Evolutionary conservation across 352 stramenopile genomes (phyloP).

Genomic region (Globisporangium canariense): DNA sequence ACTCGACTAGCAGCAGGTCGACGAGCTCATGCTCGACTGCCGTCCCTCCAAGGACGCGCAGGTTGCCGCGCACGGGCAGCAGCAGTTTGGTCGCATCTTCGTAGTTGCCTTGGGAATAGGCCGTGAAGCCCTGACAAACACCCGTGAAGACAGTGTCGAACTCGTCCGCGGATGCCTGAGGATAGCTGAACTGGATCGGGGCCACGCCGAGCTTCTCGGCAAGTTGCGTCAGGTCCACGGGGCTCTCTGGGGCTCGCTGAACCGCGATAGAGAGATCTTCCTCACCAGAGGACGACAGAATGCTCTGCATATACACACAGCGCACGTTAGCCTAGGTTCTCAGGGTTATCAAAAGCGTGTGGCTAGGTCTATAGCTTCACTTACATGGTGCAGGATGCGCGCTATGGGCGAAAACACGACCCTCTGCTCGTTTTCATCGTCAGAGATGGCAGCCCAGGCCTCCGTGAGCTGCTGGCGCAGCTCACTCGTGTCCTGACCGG

Average conservation of each 20-base stretch:
- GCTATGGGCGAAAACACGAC: constrained; percentile 45
- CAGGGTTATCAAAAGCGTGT: no score
- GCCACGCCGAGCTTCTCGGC: constrained; percentile 34
- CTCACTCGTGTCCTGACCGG: constrained; percentile 49
- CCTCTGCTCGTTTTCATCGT: constrained; percentile 23
- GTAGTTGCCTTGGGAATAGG: constrained; percentile 60
- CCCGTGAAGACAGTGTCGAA: constrained; percentile 42
- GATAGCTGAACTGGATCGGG: constrained; percentile 62
- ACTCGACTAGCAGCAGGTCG: constrained; percentile 75
- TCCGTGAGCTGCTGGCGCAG: constrained; percentile 58
- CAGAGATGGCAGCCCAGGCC: constrained; percentile 41
- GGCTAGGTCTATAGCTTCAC: constrained; percentile 5
- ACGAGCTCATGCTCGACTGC: constrained; percentile 70
- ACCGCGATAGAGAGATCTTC: constrained; percentile 15
- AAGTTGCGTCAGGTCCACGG: constrained; percentile 39
- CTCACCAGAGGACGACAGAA: constrained; percentile 48
- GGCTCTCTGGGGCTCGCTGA: constrained; percentile 24
- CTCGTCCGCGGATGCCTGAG: constrained; percentile 30
- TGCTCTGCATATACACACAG: constrained; percentile 34
- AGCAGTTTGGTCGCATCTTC: constrained; percentile 53
- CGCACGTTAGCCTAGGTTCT: not conserved
- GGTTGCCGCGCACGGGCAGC: constrained; percentile 56
- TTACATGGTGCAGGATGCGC: constrained; percentile 56
- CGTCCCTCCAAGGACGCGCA: constrained; percentile 71
- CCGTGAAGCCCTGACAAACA: constrained; percentile 65